Evolutionary conservation across 345 rosid genomes (phyloP).

Genomic region (Cochlearia excelsa): DNA sequence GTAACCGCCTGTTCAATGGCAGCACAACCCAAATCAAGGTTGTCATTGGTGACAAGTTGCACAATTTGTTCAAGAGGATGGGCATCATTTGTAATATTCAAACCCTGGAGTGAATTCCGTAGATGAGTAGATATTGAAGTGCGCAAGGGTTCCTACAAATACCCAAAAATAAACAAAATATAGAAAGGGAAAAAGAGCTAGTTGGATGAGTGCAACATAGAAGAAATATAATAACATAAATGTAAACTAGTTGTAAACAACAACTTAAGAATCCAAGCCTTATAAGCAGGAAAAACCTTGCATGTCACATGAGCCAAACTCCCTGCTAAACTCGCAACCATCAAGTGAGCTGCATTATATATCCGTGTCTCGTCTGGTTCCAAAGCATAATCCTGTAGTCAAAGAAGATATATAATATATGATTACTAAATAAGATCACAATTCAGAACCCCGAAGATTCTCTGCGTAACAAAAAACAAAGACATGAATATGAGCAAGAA

Average conservation of each 20-base stretch:
- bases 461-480: conserved; percentile 10
- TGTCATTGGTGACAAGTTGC: conserved; percentile 94
- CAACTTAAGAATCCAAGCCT: conserved; percentile 13
- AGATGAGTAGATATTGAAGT: conserved; percentile 81
- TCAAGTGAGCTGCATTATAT: conserved; percentile 89
- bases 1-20: conserved; percentile 96
- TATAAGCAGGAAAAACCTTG: conserved; percentile 58
- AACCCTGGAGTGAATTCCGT: conserved; percentile 72
- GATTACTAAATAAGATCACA: not conserved
- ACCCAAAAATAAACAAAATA: conserved; percentile 20
- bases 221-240: conserved; percentile 18
- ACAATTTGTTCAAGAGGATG: conserved; percentile 70
- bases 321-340: conserved; percentile 99
- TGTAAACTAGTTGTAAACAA: conserved; percentile 10
- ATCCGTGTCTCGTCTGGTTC: conserved; percentile 90
- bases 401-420: not conserved
- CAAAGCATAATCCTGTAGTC: conserved; percentile 74
- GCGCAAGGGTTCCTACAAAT: conserved; percentile 82
- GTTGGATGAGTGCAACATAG: conserved; percentile 1
- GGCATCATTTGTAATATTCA: conserved; percentile 55
- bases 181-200: not conserved
- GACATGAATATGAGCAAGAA: not conserved
- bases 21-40: conserved; percentile 99
- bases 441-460: not conserved
- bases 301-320: conserved; percentile 98